Conservation (phyloP, 2,329 filamentous ascomycete species). For the Pseudopyrenochaeta lycopersici region DNA sequence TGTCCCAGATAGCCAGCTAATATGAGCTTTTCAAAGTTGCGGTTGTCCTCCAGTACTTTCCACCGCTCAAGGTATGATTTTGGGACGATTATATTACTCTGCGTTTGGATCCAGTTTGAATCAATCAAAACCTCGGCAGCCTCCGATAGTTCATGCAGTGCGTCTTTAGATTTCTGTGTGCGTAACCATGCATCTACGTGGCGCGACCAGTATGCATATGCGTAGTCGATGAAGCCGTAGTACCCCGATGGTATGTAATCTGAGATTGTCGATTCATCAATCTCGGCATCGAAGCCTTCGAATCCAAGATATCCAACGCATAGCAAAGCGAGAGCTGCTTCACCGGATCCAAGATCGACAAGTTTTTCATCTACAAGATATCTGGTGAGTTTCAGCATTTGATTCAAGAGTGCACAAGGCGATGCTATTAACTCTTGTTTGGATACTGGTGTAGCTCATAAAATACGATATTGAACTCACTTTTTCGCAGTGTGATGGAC, state of each 20-base stretch:
- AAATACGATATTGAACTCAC: no score
- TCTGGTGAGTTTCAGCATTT: background rate
- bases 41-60: background rate
- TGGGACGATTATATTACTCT: background rate
- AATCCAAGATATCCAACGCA: slow-evolving; percentile 7
- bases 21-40: background rate
- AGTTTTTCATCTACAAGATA: slow-evolving; percentile 1
- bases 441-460: no score
- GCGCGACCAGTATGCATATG: slow-evolving; percentile 1
- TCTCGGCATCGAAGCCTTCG: background rate
- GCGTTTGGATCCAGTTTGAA: slow-evolving; percentile 2
- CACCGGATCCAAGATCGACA: background rate
- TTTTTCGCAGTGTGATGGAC: slow-evolving; percentile 17
- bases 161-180: background rate
- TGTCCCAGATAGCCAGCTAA: slow-evolving; percentile 1
- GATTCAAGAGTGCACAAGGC: background rate
- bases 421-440: no score
- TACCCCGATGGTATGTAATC: background rate
- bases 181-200: slow-evolving; percentile 1
- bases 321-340: slow-evolving; percentile 1
- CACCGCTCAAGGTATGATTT: background rate
- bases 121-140: slow-evolving; percentile 2
- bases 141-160: slow-evolving; percentile 1
- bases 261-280: background rate
- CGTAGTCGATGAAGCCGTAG: slow-evolving; percentile 14